Conservation (phyloP, 2,329 filamentous ascomycete species). For the Hypomyces rosellus region DNA sequence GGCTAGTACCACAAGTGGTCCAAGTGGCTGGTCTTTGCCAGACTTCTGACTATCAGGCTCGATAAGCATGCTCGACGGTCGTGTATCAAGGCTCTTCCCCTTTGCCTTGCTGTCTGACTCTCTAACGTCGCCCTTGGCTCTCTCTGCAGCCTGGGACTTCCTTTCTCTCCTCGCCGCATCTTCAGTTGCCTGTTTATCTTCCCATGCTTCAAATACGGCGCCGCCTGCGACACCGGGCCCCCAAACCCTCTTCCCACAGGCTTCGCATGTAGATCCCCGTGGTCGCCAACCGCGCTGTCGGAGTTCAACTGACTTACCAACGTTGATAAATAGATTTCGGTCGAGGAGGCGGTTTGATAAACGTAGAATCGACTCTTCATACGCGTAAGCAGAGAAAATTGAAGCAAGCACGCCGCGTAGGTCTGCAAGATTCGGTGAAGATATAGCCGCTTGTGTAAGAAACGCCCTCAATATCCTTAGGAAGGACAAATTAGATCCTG, state of each 20-base stretch:
- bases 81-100: slow-evolving; percentile 37
- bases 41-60: slow-evolving; percentile 21
- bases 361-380: slow-evolving; percentile 82
- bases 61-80: slow-evolving; percentile 36
- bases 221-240: slow-evolving; percentile 71
- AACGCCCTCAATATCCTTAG: slow-evolving; percentile 85
- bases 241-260: slow-evolving; percentile 77
- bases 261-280: slow-evolving; percentile 78
- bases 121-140: slow-evolving; percentile 31
- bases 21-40: slow-evolving; percentile 45
- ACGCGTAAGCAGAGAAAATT: slow-evolving; percentile 92
- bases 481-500: slow-evolving; percentile 65
- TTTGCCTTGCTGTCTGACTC: slow-evolving; percentile 33
- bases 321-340: slow-evolving; percentile 79
- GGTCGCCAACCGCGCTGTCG: slow-evolving; percentile 87
- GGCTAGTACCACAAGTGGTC: slow-evolving; percentile 60
- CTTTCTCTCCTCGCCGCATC: slow-evolving; percentile 38
- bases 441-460: slow-evolving; percentile 70
- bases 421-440: slow-evolving; percentile 81
- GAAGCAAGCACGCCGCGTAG: slow-evolving; percentile 77
- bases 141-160: slow-evolving; percentile 31
- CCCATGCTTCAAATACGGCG: slow-evolving; percentile 76
- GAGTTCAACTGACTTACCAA: slow-evolving; percentile 65
- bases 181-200: slow-evolving; percentile 50
- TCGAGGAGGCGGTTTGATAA: slow-evolving; percentile 84